Base-by-base conservation (phyloP, 345 rosid species). In the Theobroma cacao region DNA sequence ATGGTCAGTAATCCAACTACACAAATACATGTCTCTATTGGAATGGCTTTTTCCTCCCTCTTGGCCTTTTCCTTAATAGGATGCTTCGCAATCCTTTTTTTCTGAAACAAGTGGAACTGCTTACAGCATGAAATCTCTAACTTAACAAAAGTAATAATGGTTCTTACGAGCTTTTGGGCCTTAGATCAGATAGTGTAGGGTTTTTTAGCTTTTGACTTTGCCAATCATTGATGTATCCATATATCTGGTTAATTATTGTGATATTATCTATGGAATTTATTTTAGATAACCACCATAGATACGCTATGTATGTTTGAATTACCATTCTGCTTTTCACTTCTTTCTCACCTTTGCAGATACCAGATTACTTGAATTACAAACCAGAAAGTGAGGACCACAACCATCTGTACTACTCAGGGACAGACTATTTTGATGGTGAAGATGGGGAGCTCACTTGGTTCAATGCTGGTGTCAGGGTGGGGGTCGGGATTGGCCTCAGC, bases 401-500 rank as follows among this genome's bases (percentile, higher is more conserved):
- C 69, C 73, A 83, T 52, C 63, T 77, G 79, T 81, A 84, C 78
- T 81, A 84, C 78, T 26, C 85, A 60, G 86, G 90, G 71, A 82
- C 80, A 17, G 84, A 83, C 11, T 85, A 79, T 28, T 30, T 86
- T 45, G 93, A 91, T 6, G 88, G 88, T 14, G 91, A 90, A 81
- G 94, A 92, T 77, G 97, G 98, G 13, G 98, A 95, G 62, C 88
- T 95, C 30, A 84, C 93, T 24, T 95, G 96, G 99, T 95, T 93
- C 80, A 95, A 92, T 68, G 95, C 95, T 3, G 97, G 98, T 36
- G 97, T 95, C n/a, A 89, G 98, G 59, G 98, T 95, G 73, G 98
- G 97, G 1, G 97, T 93, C 10, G 98, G 99, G 22, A 92, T 95
- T 31, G 94, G 97, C 72, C 98, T 95, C 36, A 90, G 98, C 56